Base-by-base conservation (phyloP, 306 rosid species). In the Urtica urens region DNA sequence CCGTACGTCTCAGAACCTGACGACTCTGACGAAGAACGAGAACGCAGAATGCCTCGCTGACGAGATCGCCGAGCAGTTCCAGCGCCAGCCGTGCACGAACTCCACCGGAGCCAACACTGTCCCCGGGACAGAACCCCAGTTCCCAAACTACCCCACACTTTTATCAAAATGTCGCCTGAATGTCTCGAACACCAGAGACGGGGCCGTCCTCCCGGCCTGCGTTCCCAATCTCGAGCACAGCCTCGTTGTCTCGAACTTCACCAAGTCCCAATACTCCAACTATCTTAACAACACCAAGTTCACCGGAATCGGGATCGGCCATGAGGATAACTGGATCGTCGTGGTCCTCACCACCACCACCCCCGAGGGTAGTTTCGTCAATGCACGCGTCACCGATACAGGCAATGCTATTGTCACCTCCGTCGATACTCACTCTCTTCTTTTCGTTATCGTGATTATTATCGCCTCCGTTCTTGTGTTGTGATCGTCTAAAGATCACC, bases 91-190 rank as follows among this genome's bases (percentile, higher is more conserved):
- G 23, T 83, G 96, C 46, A 83, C 95, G 53, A 88, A 88, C 73
- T 57, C 83, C 40, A 88, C 94, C 23, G 96, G 96, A 27, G 70
- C 96, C 53, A 83, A 83, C 75, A 83, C 95, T 0, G 81, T 88
- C 33, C 79, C 80, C 29, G 96, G 96, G 58, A 83, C 90, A 1
- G 96, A 88, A 54, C 83, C 96, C 20, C 81, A 73, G 53, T 81
- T 88, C 23, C 7, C 88, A 14, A 59, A 78, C 73, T 88, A 57
- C 37, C 94, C 95, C 10, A 49, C 65, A 54, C 76, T 88, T 31
- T 52, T 83, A 62, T 3, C 69, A 27, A 74, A 83, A 66, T 87
- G 96, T 55, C 67, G 76, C 48, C 59, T 83, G 63, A 79, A 81
- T 57, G 61, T 80, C 64, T 65, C 96, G 20, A 65, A 76, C 78